Base-by-base conservation (phyloP, 2,329 filamentous ascomycete species). In the Nigrospora oryzae region DNA sequence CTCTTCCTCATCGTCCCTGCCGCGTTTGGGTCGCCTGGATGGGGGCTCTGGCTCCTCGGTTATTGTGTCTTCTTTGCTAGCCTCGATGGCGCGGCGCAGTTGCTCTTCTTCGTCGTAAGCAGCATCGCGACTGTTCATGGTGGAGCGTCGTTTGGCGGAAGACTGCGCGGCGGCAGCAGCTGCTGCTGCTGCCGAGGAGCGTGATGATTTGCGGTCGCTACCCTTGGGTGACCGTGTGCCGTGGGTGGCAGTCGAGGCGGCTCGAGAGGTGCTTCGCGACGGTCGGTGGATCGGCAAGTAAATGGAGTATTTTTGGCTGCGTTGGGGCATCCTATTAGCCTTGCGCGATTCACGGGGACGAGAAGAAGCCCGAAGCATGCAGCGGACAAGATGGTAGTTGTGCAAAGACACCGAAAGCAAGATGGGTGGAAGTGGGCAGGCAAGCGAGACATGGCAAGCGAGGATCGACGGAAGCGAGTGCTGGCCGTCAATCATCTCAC, bases 71-170 rank as follows among this genome's bases (percentile, higher is more conserved):
- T 87, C 84, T 66, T 90, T 96, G 70, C 93, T 98, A 49, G 94
- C 90, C 63, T 97, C 91, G 55, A 98, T 89, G 30, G 91, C 93
- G 53, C 86, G 81, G 44, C 89, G 81, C 35, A 98, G 65, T 57
- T 90, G 83, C 62, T 94, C 89, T 55, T 95, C 90, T 65, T 98
- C 93, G 52, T 97, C 90, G 56, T 97, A 97, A 17, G 89, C 91
- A 36, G 91, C 90, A 63, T 89, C 86, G 50, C 91, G 82, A 62
- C 93, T 98, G 60, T 97, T 95, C 89, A 97, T 96, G 7, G 93
- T 98, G 16, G 89, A 95, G 28, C 93, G 80, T 48, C 93, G 81
- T 63, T 96, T 97, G 34, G 38, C 37, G 33, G 84, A 81, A 43
- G 79, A 75, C 44, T 80, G 75, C 37, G 67, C 68, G 11, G 67